phyloP scores from a whole-genome alignment of 306 rosid genomes.

The Luffa acutangula region DNA sequence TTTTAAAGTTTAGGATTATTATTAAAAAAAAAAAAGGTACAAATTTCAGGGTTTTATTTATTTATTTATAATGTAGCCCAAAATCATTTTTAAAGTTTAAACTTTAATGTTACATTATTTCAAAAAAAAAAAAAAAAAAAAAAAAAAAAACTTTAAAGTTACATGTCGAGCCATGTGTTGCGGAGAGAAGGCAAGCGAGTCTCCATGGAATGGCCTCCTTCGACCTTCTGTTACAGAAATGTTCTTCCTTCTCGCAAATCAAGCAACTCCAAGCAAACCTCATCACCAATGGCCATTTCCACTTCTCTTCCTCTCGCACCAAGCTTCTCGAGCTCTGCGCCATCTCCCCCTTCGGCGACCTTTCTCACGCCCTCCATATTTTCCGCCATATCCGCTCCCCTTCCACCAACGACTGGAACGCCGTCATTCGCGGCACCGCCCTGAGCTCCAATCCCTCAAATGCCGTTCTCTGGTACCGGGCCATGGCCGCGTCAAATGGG shows the following conservation, averaged over 20 bases:
- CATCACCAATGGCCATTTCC: constrained; percentile 48
- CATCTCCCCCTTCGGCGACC: constrained; percentile 43
- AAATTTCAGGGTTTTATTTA: too few relatives aligned
- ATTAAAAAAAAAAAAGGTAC: too few relatives aligned
- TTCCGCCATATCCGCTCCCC: constrained; percentile 45
- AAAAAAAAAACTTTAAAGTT: too few relatives aligned
- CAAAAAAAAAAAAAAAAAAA: too few relatives aligned
- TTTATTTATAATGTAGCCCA: too few relatives aligned
- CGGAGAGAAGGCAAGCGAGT: background rate
- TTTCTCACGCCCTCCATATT: constrained; percentile 37
- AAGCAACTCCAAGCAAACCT: constrained; percentile 71
- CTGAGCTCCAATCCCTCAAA: constrained; percentile 49
- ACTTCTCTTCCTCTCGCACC: constrained; percentile 40
- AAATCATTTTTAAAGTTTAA: too few relatives aligned
- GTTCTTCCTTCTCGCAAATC: constrained; percentile 38
- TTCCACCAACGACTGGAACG: constrained; percentile 72
- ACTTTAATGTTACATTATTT: too few relatives aligned
- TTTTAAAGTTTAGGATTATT: too few relatives aligned
- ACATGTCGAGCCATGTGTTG: background rate
- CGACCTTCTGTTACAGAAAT: constrained; percentile 40
- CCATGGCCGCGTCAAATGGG: constrained; percentile 33
- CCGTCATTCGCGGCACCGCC: constrained; percentile 72
- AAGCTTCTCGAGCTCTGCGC: constrained; percentile 65
- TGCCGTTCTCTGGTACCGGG: constrained; percentile 49
- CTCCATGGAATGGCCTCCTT: constrained; percentile 28